Base-by-base conservation (phyloP, 2,329 filamentous ascomycete species). In the Scedosporium apiospermum region DNA sequence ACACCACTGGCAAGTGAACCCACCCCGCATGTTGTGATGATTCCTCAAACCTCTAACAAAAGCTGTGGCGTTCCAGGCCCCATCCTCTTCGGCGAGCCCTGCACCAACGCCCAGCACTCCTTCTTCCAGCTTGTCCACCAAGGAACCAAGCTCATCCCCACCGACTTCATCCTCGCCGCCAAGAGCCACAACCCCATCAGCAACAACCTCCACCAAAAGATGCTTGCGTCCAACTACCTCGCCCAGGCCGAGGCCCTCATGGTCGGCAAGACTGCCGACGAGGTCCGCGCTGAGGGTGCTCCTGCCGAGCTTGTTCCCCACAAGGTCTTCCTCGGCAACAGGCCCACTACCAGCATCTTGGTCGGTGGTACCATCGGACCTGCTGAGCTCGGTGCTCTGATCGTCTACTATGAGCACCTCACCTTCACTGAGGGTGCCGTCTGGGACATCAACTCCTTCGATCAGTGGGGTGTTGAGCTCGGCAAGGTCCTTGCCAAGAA, bases 121-220 rank as follows among this genome's bases (percentile, higher is more conserved):
- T 99, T 99, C 88, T 99, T 96, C 88, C 95, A 99, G 84, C 88
- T 99, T 58, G 87, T 99, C 64, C 95, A 99, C 83, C 95, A 99
- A 78, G 95, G 95, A 71, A 99, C 95, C 70, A 98, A 98, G 86
- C 88, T 99, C 72, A 98, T 99, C 74, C 95, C 95, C 16, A 89
- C 93, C 69, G 95, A 99, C 79, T 99, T 99, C 82, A 96, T 99
- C 79, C 82, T 99, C 70, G 95, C 95, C 46, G 93, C 91, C 67
- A 86, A 97, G 81, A 96, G 91, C 63, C 95, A 99, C 85, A 99
- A 99, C 85, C 93, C 93, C 62, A 88, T 96, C 66, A 87, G 91
- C 73, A 82, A 88, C 77, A 93, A 96, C 80, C 87, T 93, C 73
- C 95, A 99, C 84, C 95, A 99, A 79, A 95, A 90, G 82, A 95